Base-by-base conservation (phyloP, 768 basidiomycete genomes). In the Tricholoma flavovirens region DNA sequence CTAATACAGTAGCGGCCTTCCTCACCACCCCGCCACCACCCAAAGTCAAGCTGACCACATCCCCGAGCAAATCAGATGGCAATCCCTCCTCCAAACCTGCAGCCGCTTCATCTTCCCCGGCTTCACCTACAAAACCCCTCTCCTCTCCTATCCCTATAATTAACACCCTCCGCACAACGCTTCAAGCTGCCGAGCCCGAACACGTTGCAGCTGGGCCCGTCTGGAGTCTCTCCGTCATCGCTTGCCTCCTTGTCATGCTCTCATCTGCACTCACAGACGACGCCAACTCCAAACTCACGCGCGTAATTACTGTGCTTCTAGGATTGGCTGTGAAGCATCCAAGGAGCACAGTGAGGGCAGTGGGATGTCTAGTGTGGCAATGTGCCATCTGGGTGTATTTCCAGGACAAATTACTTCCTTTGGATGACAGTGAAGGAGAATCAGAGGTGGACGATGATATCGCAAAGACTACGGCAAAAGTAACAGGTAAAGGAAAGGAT, bases 121-220 rank as follows among this genome's bases (percentile, higher is more conserved):
- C 29, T 35, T 53, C 56, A 10, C 51, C 61, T 29, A 36, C 24
- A 9, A 58, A 60, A 33, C 55, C 56, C 1, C 51, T 56, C 21
- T 62, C 66, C 17, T 58, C 57, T 61, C 86, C 87, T 48, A 69
- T 83, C 1, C 33, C 70, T 3, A 85, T 90, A 56, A 67, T 84
- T 35, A 82, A 85, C 50, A 87, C 86, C 1, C 75, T 91, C 5
- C 82, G 86, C 24, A 82, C 82, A 0, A 87, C 85, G 1, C 71
- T 91, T 46, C 69, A 69, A 14, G 74, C 78, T 1, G 67, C 72
- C 3, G 83, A 87, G 5, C 84, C 84, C 2, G 66, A 69, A 5
- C 79, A 85, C 58, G 79, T 79, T 7, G 86, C 88, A 1, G 85
- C 90, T 62, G 88, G 88, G 1, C 88, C 90, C 8, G 83, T 87